Evolutionary conservation across 345 rosid species (phyloP).

Genomic region (Bruguiera parviflora): DNA sequence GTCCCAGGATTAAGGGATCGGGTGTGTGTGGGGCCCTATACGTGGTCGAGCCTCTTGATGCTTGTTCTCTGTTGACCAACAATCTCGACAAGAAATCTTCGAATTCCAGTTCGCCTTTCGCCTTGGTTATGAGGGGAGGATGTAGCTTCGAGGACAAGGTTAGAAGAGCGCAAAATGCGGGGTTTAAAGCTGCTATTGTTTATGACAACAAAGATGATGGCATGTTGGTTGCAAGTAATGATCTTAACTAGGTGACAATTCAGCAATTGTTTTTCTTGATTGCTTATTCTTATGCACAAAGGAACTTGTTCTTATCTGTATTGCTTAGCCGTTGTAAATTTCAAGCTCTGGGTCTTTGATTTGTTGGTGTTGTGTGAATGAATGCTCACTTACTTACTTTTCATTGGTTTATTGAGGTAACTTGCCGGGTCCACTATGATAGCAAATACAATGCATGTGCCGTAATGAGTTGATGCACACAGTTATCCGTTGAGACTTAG

Average conservation of each 20-base stretch:
- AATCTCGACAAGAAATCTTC: slow-evolving; percentile 31
- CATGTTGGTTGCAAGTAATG: slow-evolving; percentile 70
- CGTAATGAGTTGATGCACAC: no score
- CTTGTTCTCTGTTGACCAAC: slow-evolving; percentile 58
- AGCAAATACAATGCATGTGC: no score
- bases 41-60: slow-evolving; percentile 72
- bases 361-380: background rate
- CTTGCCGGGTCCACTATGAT: no score
- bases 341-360: background rate
- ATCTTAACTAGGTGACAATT: slow-evolving; percentile 14
- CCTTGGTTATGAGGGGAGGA: slow-evolving; percentile 71
- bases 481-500: no score
- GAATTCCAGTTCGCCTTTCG: slow-evolving; percentile 49
- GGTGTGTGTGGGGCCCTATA: slow-evolving; percentile 68
- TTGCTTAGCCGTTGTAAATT: background rate
- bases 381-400: background rate
- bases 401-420: no score
- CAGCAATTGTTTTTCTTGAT: background rate
- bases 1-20: slow-evolving; percentile 51
- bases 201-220: slow-evolving; percentile 61
- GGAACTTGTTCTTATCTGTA: background rate
- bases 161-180: slow-evolving; percentile 76
- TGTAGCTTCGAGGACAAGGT: slow-evolving; percentile 93
- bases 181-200: slow-evolving; percentile 74
- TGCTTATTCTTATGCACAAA: background rate